Percentiles rank a stretch among this genome's conserved stretches.
Conservation (phyloP, 2,329 filamentous ascomycete species). For the Leptographium lundbergii region DNA sequence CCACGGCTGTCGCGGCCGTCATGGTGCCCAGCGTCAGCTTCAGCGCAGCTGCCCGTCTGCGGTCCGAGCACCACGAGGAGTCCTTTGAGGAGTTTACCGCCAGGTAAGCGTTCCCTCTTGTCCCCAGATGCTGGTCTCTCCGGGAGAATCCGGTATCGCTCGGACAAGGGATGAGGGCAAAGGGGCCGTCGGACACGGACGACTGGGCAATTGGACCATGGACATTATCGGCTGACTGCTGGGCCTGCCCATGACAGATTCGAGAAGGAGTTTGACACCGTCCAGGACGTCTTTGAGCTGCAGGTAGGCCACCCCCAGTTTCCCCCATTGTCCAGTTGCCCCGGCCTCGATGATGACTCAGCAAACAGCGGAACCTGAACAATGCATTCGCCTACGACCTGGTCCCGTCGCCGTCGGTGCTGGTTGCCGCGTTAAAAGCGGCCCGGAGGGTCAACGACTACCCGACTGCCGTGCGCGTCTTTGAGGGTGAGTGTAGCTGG, state of each 20-base stretch:
- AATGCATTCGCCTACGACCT: slow-evolving; percentile 99
- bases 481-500: slow-evolving; percentile 66
- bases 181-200: background rate
- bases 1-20: slow-evolving; percentile 24
- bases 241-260: slow-evolving; percentile 50
- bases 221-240: slow-evolving; percentile 11
- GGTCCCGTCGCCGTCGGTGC: slow-evolving; percentile 83
- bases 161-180: background rate
- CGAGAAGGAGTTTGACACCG: slow-evolving; percentile 96
- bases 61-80: slow-evolving; percentile 71
- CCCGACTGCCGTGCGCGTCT: slow-evolving; percentile 94
- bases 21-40: slow-evolving; percentile 42
- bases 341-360: background rate
- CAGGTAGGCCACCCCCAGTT: slow-evolving; percentile 52
- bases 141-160: background rate
- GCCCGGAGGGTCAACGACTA: slow-evolving; percentile 96
- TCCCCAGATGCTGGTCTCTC: too few species aligned
- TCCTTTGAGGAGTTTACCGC: slow-evolving; percentile 98
- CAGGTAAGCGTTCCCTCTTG: slow-evolving; percentile 51
- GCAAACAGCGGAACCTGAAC: slow-evolving; percentile 70
- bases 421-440: slow-evolving; percentile 83
- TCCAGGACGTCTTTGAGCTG: slow-evolving; percentile 99
- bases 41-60: slow-evolving; percentile 48
- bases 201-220: background rate
- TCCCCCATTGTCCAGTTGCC: too few species aligned